Evolutionary conservation across 2,329 filamentous ascomycete genomes (phyloP), one percentile per base, ranked within the genome.

Genomic region (Pseudopyricularia cyperi): DNA sequence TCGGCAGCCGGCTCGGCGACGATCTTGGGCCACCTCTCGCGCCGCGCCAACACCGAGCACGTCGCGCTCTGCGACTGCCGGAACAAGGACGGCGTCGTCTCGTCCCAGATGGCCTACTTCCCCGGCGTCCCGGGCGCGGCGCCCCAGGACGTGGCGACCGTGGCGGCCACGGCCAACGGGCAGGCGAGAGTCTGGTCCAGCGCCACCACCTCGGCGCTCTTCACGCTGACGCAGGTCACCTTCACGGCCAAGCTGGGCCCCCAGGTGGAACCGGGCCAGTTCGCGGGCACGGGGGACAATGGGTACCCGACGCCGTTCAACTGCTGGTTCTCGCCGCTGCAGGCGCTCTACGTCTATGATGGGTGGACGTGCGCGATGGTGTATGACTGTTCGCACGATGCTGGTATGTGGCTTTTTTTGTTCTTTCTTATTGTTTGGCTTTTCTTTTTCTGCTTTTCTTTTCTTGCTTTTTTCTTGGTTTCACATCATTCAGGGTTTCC

Each of bases 71-170:
- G 61, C 46, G 60, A 67, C 56, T 67, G 64, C 57, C 53, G 48
- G 14, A 47, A 33, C 7, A n/a, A 19, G 17, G 52, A 54, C 14
- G 54, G 59, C 19, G 42, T 59, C 3, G 30, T 58, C 6, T 63
- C 63, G 9, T 66, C 64, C 4, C 62, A 66, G 53, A 61, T 63
- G 54, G 59, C 64, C 50, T 67, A 66, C 55, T 66, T 58, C 55
- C 24, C 35, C 2, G 55, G 55, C 15, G 22, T 51, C 2, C 57
- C 57, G 5, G 53, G 55, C 32, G 22, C 26, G 14, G 46, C 37
- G 9, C 64, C 64, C 0, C 34, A 60, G 5, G 65, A 66, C 39
- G 58, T 63, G 15, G 57, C 61, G 19, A 47, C 60, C 12, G 61
- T 66, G 7, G 17, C 39, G 12, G 53, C 53, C 6, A 62, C 62